These are phyloP conservation scores for Lanmaoa rubissima DNA, from an alignment of 768 basidiomycete genomes.

Conservation along the genomic window DNA sequence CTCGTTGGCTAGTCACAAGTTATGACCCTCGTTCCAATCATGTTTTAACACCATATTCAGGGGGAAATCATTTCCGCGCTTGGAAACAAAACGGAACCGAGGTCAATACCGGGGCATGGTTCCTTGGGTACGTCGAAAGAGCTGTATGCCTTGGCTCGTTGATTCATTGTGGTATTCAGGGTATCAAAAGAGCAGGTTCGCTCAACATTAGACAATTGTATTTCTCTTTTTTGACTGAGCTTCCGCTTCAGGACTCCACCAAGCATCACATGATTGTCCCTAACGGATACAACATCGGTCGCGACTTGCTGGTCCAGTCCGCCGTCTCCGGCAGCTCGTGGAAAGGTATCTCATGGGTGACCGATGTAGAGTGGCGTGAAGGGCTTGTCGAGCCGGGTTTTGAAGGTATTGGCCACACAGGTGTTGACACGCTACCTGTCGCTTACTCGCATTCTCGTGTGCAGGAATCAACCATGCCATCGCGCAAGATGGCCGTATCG, in stretches of 20 bases:
- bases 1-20: conserved; percentile 47
- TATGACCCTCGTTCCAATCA: not conserved
- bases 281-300: conserved; percentile 80
- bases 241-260: conserved; percentile 43
- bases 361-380: conserved; percentile 71
- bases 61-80: conserved; percentile 87
- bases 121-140: conserved; percentile 58
- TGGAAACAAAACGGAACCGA: conserved; percentile 85
- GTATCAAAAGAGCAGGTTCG: conserved; percentile 70
- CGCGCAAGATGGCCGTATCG: conserved; percentile 74
- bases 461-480: conserved; percentile 82
- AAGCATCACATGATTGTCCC: conserved; percentile 72
- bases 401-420: conserved; percentile 45
- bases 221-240: conserved; percentile 1
- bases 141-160: not conserved
- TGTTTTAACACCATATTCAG: conserved; percentile 31
- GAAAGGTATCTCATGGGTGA: conserved; percentile 70
- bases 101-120: conserved; percentile 79
- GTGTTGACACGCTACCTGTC: not conserved
- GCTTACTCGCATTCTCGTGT: conserved; percentile 2
- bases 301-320: conserved; percentile 71
- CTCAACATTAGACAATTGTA: not conserved
- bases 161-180: conserved; percentile 34
- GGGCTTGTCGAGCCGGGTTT: conserved; percentile 69
- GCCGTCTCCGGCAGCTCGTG: conserved; percentile 61